Percentiles rank a stretch among this genome's conserved stretches.
Conservation (phyloP, 176 grass and related monocot species). For the Thalia dealbata region DNA sequence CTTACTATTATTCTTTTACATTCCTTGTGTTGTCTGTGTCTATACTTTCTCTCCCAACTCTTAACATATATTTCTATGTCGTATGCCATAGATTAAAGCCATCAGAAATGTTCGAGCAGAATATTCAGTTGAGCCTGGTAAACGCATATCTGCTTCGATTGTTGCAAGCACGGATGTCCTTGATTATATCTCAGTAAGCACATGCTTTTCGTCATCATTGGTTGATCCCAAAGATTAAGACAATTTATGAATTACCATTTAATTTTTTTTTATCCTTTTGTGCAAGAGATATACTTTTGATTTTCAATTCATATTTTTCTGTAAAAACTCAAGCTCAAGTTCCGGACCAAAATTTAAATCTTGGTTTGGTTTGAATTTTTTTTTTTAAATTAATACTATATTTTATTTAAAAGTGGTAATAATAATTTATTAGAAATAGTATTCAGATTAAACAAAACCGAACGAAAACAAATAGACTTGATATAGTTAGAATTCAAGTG, state of each 20-base stretch:
- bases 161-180: conserved; percentile 74
- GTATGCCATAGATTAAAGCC: conserved; percentile 51
- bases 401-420: no score
- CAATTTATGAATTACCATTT: neutral
- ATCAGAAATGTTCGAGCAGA: conserved; percentile 93
- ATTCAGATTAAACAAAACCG: no score
- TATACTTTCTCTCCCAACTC: conserved; percentile 13
- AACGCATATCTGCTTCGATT: conserved; percentile 84
- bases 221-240: neutral
- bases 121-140: conserved; percentile 95
- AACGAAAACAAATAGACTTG: no score
- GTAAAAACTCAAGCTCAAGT: no score
- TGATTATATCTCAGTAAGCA: conserved; percentile 70
- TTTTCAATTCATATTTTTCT: no score
- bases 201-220: neutral
- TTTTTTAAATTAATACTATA: no score
- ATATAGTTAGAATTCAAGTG: no score
- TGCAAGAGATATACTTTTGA: neutral
- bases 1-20: neutral
- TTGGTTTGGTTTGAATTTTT: no score
- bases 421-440: no score
- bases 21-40: neutral
- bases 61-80: conserved; percentile 2
- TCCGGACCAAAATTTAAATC: no score
- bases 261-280: neutral